Conservation (phyloP, 768 basidiomycete species). For the Boletus rufocinnamomeus region DNA sequence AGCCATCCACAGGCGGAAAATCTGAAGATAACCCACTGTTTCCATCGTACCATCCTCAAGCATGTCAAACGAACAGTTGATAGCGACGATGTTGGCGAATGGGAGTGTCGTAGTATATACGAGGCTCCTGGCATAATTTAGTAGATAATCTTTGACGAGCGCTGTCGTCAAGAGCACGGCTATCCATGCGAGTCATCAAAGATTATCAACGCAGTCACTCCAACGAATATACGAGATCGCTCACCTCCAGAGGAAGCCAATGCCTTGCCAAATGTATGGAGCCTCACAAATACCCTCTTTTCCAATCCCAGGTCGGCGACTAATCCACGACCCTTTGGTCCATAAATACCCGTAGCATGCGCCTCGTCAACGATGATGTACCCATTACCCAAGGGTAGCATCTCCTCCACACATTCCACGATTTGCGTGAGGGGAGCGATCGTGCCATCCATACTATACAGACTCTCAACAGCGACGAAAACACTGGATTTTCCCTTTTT, state of each 20-base stretch:
- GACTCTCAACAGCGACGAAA: conserved; percentile 84
- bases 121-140: conserved; percentile 90
- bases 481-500: conserved; percentile 47
- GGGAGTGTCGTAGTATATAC: conserved; percentile 91
- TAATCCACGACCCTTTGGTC: conserved; percentile 72
- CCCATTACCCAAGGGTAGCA: conserved; percentile 62
- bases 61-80: conserved; percentile 78
- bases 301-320: conserved; percentile 72
- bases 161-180: conserved; percentile 77
- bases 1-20: conserved; percentile 20
- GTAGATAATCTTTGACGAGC: conserved; percentile 76
- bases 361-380: conserved; percentile 91
- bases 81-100: conserved; percentile 72
- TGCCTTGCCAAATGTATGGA: conserved; percentile 95
- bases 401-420: conserved; percentile 57
- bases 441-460: conserved; percentile 98
- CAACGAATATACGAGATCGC: conserved; percentile 28
- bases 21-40: conserved; percentile 35
- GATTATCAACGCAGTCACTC: background rate
- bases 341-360: conserved; percentile 90
- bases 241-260: conserved; percentile 82
- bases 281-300: conserved; percentile 66
- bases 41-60: conserved; percentile 67
- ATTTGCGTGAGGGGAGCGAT: conserved; percentile 74
- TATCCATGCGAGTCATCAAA: conserved; percentile 23